Percentiles rank a stretch among this genome's conserved stretches.
Evolutionary conservation across 1,284 basidiomycete species (phyloP).

Genomic region (Ustilago cynodontis): DNA sequence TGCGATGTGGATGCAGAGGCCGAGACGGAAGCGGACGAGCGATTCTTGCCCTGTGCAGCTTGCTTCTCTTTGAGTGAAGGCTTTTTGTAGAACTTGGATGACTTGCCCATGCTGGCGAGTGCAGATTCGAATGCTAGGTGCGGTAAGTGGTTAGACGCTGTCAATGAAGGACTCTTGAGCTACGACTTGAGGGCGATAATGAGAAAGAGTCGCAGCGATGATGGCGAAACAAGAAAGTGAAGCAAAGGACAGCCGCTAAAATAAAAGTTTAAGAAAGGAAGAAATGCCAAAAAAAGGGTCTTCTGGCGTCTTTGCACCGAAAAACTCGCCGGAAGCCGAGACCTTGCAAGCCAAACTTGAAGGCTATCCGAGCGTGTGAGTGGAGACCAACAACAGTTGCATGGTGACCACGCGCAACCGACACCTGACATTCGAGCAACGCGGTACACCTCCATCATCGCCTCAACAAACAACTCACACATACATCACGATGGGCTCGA

Average conservation of each 20-base stretch:
- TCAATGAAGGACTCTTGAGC: background rate
- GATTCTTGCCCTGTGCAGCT: constrained; percentile 33
- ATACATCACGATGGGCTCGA: constrained; percentile 29
- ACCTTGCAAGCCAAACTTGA: background rate
- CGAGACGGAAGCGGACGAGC: constrained; percentile 33
- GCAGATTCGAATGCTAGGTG: too few species aligned
- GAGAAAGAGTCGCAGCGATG: background rate
- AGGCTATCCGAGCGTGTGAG: too few species aligned
- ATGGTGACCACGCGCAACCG: constrained; percentile 1
- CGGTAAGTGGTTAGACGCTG: background rate
- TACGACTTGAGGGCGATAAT: background rate
- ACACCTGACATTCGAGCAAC: constrained; percentile 3
- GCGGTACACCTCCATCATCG: background rate
- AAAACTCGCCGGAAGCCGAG: constrained; percentile 18
- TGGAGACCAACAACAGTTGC: constrained; percentile 6
- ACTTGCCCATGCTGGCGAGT: constrained; percentile 40
- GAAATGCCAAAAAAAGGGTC: constrained; percentile 4
- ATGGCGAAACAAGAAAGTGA: background rate
- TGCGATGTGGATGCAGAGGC: constrained; percentile 2
- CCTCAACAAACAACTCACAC: too few species aligned
- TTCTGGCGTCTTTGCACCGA: constrained; percentile 7
- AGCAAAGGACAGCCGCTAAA: background rate
- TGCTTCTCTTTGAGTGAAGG: constrained; percentile 55
- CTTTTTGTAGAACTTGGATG: constrained; percentile 57
- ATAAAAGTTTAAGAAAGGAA: constrained; percentile 5